Evolutionary conservation across 2,329 filamentous ascomycete species (phyloP).

Genomic region (Paecilomyces sp.): DNA sequence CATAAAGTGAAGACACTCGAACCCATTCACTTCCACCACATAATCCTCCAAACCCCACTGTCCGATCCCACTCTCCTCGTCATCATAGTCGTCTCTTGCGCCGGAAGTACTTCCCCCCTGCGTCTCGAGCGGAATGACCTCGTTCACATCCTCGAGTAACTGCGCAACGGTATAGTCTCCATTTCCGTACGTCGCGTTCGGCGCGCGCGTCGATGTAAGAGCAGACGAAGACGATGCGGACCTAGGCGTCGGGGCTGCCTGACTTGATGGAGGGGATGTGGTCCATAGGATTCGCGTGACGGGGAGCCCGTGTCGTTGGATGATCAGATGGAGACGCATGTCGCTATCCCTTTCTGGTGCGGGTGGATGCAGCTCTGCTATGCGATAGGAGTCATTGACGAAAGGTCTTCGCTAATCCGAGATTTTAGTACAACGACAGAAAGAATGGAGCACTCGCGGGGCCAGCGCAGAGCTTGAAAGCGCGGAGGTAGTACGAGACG

Average conservation of each 20-base stretch:
- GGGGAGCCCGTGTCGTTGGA: constrained; percentile 68
- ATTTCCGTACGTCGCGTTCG: constrained; percentile 30
- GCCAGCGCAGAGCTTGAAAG: not conserved
- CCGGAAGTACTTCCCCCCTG: constrained; percentile 26
- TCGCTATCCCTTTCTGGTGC: constrained; percentile 5
- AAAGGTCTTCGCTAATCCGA: not conserved
- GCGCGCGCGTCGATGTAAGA: constrained; percentile 24
- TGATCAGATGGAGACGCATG: constrained; percentile 67
- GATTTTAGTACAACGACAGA: not conserved
- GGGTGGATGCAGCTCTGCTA: not conserved
- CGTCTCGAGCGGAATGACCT: constrained; percentile 73
- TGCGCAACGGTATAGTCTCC: constrained; percentile 64
- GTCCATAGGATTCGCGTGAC: constrained; percentile 67
- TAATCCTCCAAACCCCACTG: constrained; percentile 90
- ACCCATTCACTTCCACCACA: constrained; percentile 71
- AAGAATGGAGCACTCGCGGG: not conserved
- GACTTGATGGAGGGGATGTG: constrained; percentile 41
- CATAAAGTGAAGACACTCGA: constrained; percentile 84
- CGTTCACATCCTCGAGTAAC: constrained; percentile 71
- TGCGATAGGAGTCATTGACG: not conserved
- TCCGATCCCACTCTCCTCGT: constrained; percentile 14
- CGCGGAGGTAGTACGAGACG: not conserved
- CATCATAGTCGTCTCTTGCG: constrained; percentile 22
- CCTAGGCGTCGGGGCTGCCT: constrained; percentile 17
- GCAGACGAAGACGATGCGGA: constrained; percentile 24